A percentile compares a stretch with the other conserved stretches of the same genome.
These are phyloP conservation scores for Candida gigantensis DNA, from an alignment of 1,139 yeast species.

Conservation along the genomic window DNA sequence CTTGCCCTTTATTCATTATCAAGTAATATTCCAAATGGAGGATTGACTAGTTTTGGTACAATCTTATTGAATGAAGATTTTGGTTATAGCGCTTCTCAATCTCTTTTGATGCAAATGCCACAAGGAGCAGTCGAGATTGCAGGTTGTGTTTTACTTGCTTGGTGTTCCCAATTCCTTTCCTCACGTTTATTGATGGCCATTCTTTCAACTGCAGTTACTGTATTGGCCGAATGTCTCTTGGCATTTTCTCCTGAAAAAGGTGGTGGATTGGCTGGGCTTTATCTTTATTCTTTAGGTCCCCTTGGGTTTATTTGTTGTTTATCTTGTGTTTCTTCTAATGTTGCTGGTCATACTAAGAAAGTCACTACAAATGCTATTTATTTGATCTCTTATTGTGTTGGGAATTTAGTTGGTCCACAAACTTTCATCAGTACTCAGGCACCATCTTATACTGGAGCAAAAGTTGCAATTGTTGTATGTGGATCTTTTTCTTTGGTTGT, in stretches of 20 bases:
- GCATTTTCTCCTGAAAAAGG: constrained; percentile 42
- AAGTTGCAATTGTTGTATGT: constrained; percentile 37
- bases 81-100: constrained; percentile 33
- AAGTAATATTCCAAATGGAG: constrained; percentile 40
- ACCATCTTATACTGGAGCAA: constrained; percentile 53
- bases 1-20: constrained; percentile 32
- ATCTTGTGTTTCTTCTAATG: constrained; percentile 54
- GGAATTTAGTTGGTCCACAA: constrained; percentile 74
- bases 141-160: constrained; percentile 43
- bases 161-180: constrained; percentile 24
- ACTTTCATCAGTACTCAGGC: constrained; percentile 55
- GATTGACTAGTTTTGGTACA: constrained; percentile 42
- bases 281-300: constrained; percentile 26
- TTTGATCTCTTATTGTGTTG: constrained; percentile 64
- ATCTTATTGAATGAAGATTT: constrained; percentile 47
- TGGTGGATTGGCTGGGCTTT: constrained; percentile 47
- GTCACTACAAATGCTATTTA: constrained; percentile 58
- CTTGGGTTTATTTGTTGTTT: constrained; percentile 50
- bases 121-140: constrained; percentile 40
- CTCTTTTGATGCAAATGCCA: constrained; percentile 38
- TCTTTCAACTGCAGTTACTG: constrained; percentile 34
- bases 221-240: constrained; percentile 47
- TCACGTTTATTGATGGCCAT: constrained; percentile 47
- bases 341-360: constrained; percentile 73
- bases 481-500: constrained; percentile 24